Base-by-base conservation (phyloP, 73 alveolate species). In the Paramecium primaurelia region DNA sequence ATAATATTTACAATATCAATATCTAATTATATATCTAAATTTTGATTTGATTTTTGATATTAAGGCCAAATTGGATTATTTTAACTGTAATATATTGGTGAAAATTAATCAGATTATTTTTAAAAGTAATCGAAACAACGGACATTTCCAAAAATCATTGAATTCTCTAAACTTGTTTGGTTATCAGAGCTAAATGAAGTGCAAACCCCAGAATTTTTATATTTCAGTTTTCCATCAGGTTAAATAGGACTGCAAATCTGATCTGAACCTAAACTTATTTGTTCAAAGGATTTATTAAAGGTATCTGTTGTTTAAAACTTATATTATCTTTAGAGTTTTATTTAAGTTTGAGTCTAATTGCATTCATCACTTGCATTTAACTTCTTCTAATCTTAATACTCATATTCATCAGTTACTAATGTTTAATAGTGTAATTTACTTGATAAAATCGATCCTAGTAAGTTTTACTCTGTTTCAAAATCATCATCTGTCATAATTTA, bases 401-500 rank as follows among this genome's bases (percentile, higher is more conserved):
- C 88, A 75, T 75, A 20, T 30, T 75, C 88, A 75, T 38, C 88
- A 38, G 18, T 68, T 36, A 68, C 60, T 42, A 16, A 75, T 38
- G 1, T 30, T 12, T 38, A 38, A 12, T 22, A 11, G 47, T 2
- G 26, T n/a, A 30, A 30, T 36, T 36, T 38, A 36, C 88, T 30
- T 75, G 88, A 36, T 28, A 75, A 42, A 38, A 75, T 75, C 20
- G 64, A 36, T 30, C 88, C 88, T 38, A 75, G 34, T 5, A 75
- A 20, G 18, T 36, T 42, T 22, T 75, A 25, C 60, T 75, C 88
- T 7, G 42, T 64, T 32, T 64, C 84, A 64, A 64, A 32, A 64
- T 64, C 84, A 28, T 64, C 84, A 64, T 64, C 84, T 64, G 84
- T 64, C 84, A 64, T 64, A 64, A 64, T 64, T 64, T 32, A 64